Evolutionary conservation across 495 filamentous ascomycete genomes (phyloP), one percentile per base, ranked within the genome.

Genomic region (Tuber aestivum): DNA sequence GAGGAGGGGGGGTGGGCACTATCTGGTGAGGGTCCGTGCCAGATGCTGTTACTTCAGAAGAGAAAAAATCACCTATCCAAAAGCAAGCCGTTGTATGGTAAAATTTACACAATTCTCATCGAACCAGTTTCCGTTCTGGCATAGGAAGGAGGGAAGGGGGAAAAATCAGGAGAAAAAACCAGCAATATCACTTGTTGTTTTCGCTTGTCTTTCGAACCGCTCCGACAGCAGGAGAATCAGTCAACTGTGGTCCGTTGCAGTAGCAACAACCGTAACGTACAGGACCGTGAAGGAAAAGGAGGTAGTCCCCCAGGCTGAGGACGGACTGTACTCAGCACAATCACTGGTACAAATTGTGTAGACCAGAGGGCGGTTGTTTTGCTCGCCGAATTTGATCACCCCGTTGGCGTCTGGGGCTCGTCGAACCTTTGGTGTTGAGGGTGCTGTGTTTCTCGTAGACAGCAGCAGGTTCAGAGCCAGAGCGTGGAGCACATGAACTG

Each of bases 161-260:
- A 35, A 65, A 65, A 16, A 35, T 35, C 35, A 27, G 32, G 32
- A 27, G 35, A 35, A 65, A 65, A 48, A 65, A 65, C 7, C 3
- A 27, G 3, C 56, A 65, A 65, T 65, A 65, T 65, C 56, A 65
- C 56, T 65, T 35, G 27, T 65, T 35, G 56, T 35, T 35, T 20
- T 65, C 27, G 56, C 56, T 35, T 10, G 50, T 12, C n/a, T 27
- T n/a, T 14, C 56, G 27, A 65, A 65, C 56, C 27, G 20, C 56
- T 18, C 27, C 56, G 20, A 65, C 7, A 65, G 56, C 56, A 27
- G 56, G 27, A 65, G 18, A 35, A 65, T 65, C 56, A 65, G 35
- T 65, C 27, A 65, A 65, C 32, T 35, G 56, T 65, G 56, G 56
- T 32, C 56, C 56, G 56, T 65, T 65, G 56, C 56, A 65, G 56